Conservation (phyloP, 1,284 basidiomycete species). For the Cutaneotrichosporon cavernicola region DNA sequence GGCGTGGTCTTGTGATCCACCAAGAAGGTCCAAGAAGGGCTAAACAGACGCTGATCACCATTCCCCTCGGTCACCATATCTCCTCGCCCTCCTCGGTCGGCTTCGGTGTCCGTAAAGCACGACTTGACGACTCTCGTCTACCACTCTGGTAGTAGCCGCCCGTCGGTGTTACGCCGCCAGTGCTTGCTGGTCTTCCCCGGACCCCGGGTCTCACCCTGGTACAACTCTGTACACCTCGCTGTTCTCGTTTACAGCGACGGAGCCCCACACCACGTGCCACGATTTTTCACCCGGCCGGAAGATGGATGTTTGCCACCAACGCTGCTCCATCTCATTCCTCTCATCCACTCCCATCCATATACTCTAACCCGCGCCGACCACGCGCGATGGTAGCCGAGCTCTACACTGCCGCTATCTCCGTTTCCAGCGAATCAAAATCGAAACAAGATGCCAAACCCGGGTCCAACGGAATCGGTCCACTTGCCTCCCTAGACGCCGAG, state of each 20-base stretch:
- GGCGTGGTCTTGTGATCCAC: too few species aligned
- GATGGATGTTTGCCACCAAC: not conserved
- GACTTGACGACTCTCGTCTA: too few species aligned
- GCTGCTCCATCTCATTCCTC: not conserved
- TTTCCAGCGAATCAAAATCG: not conserved
- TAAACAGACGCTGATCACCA: too few species aligned
- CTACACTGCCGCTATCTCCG: not conserved
- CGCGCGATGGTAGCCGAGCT: not conserved
- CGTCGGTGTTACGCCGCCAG: too few species aligned
- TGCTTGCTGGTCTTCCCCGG: too few species aligned
- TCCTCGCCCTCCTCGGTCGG: too few species aligned
- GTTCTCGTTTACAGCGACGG: not conserved
- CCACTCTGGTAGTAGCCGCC: too few species aligned
- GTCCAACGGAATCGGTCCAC: not conserved
- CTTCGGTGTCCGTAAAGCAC: too few species aligned
- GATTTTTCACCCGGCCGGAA: not conserved
- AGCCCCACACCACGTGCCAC: not conserved
- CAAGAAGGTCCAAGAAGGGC: too few species aligned
- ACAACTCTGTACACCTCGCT: too few species aligned
- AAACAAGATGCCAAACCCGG: not conserved
- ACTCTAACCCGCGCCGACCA: not conserved
- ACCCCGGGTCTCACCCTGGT: too few species aligned
- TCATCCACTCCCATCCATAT: not conserved
- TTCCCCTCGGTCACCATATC: too few species aligned
- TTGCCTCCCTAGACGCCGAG: not conserved